Conservation (phyloP, 1,284 basidiomycete species). For the Ceratobasidium sp. region DNA sequence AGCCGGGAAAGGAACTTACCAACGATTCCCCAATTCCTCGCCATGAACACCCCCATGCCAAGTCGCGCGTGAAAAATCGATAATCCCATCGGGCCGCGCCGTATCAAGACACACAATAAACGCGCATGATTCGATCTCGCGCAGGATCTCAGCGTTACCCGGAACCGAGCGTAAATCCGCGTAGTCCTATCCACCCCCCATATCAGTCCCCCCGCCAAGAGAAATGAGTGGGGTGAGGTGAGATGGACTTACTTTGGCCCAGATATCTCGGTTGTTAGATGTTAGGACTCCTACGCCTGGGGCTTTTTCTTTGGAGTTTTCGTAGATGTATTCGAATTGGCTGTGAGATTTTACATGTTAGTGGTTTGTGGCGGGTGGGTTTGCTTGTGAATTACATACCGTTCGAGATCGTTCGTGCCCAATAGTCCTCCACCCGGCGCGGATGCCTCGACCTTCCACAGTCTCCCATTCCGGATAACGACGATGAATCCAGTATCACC, state of each 20-base stretch:
- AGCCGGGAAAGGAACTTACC: too few relatives aligned
- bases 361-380: not conserved
- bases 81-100: conserved; percentile 65
- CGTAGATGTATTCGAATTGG: conserved; percentile 81
- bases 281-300: conserved; percentile 83
- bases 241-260: conserved; percentile 76
- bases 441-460: conserved; percentile 81
- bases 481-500: conserved; percentile 81
- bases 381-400: conserved; percentile 59
- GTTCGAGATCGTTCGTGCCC: conserved; percentile 77
- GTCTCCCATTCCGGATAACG: conserved; percentile 80
- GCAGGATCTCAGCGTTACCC: conserved; percentile 74
- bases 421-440: conserved; percentile 70
- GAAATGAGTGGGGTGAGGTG: not conserved
- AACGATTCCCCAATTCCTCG: conserved; percentile 70
- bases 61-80: conserved; percentile 72
- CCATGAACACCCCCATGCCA: conserved; percentile 77
- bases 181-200: conserved; percentile 71
- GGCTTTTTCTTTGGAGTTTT: conserved; percentile 71
- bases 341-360: conserved; percentile 57
- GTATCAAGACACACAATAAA: conserved; percentile 86
- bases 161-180: conserved; percentile 64
- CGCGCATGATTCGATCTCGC: conserved; percentile 82
- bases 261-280: conserved; percentile 83
- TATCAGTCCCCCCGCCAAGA: conserved; percentile 3